These are phyloP conservation scores for Casuarina glauca DNA, from an alignment of 306 rosid genomes.

Conservation along the genomic window DNA sequence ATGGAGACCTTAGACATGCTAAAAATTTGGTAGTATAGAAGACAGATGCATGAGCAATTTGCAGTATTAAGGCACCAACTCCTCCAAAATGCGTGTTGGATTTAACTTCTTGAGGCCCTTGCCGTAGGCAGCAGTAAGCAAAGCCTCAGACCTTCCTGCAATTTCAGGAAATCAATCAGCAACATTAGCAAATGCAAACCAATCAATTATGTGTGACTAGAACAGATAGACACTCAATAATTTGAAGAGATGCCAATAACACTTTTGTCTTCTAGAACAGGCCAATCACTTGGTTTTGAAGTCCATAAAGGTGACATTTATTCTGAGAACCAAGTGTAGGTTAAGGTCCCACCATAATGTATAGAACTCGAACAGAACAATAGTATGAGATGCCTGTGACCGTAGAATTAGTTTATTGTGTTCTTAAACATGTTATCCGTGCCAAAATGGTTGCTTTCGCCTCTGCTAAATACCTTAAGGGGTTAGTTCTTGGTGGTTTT, in stretches of 20 bases:
- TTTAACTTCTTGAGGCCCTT: slow-evolving; percentile 41
- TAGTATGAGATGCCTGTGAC: background rate
- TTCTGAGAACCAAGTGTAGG: background rate
- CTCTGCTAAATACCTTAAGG: background rate
- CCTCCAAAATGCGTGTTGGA: slow-evolving; percentile 34
- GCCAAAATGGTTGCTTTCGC: background rate
- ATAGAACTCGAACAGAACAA: background rate
- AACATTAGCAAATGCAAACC: background rate
- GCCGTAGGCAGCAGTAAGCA: slow-evolving; percentile 94
- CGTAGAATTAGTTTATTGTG: background rate
- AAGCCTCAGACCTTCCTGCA: slow-evolving; percentile 93
- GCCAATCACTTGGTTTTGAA: background rate
- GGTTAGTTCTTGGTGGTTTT: background rate
- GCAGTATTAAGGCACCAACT: slow-evolving; percentile 28
- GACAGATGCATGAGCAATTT: background rate
- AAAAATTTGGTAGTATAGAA: background rate
- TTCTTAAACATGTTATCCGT: background rate
- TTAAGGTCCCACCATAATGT: background rate
- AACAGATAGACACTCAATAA: slow-evolving; percentile 1
- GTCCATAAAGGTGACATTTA: slow-evolving; percentile 1
- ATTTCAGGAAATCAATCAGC: slow-evolving; percentile 15
- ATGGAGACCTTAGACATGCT: background rate
- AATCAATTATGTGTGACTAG: background rate
- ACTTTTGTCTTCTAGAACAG: background rate
- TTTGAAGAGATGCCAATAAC: background rate